Base-by-base conservation (phyloP, 73 alveolate species). In the Paramecium tetraurelia region DNA sequence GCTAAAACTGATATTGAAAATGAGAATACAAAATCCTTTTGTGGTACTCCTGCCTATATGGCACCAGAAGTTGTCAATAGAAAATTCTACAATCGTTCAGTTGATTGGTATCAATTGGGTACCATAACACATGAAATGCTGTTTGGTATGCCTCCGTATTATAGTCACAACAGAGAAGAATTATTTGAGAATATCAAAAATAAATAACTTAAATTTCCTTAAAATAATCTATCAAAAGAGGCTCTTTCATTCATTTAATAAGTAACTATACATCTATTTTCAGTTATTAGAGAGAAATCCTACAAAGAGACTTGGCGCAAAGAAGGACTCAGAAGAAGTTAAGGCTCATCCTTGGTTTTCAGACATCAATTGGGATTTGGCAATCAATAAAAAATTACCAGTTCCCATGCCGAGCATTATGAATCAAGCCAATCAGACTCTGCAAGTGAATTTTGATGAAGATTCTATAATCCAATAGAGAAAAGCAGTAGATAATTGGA, bases 21-120 rank as follows among this genome's bases (percentile, higher is more conserved):
- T 85, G 87, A 69, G 11, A 93, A 93, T 85, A 76, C 93, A 43
- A 88, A 88, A 59, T 89, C 96, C 9, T 96, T 96, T 86, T 96
- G 97, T 92, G 98, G 98, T 48, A 93, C 97, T 6, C 96, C 96
- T 8, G 96, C 96, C 29, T 96, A 96, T 96, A 89, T 96, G 93
- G 94, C 97, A 46, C 98, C 98, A 27, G 98, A 96, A 94, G 93
- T 96, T 84, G 71, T 96, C 21, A 92, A 94, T 58, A 92, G 75
- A 92, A 95, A 95, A 75, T 95, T 94, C 44, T 87, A 95, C 18
- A 93, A 93, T 11, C 93, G 95, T 41, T 93, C 97, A 35, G 76
- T 94, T 12, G 97, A 95, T 95, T 93, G 95, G 46, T 95, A 95
- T 83, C 93, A 94, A n/a, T 90, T 95, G 27, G 97, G 97, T 21